Evolutionary conservation across 2,329 filamentous ascomycete genomes (phyloP), one percentile per base, ranked within the genome.

Genomic region (Metarhizium humberi): DNA sequence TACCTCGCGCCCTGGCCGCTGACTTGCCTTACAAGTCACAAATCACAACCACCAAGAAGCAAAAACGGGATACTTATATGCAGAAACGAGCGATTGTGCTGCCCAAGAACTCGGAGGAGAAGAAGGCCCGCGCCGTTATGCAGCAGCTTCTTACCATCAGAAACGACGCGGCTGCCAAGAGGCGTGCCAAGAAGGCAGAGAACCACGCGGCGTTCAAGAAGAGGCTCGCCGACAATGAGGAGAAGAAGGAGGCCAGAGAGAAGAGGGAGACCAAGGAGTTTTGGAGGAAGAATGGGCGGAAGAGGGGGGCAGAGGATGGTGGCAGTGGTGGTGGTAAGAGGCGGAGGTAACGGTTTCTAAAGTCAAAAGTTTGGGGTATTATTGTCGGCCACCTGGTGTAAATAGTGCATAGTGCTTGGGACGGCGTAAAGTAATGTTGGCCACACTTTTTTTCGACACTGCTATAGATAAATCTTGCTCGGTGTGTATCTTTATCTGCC

Each of bases 1-100:
- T 95, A n/a, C 90, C 90, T 2, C 82, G 85, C 55, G 85, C 87
- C 60, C 78, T 95, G 34, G 90, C 91, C 52, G 86, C 90, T 14
- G 83, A 90, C 6, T 81, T 99, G 10, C 94, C 94, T 5, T 99
- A 88, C 82, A 92, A 92, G 69, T 92, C 88, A 13, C 94, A 99
- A 70, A 92, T 96, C 66, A 81, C 87, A 25, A 77, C 84, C 68
- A 92, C 88, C 75, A 87, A 87, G 72, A 84, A 87, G 58, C 90
- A 92, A 75, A 85, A 82, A 69, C 86, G 85, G 64, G 74, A 86
- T 66, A 96, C 92, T 25, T 99, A 99, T 71, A 79, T 95, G 78
- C 90, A 95, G 76, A 96, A 96, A 76, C 88, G 94, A 10, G 94
- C 92, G 14, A 90, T 97, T n/a, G 83, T 95, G 29, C 73, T 90